phyloP scores from a whole-genome alignment of 257 asterid species.

The Nicotiana benthamiana region DNA sequence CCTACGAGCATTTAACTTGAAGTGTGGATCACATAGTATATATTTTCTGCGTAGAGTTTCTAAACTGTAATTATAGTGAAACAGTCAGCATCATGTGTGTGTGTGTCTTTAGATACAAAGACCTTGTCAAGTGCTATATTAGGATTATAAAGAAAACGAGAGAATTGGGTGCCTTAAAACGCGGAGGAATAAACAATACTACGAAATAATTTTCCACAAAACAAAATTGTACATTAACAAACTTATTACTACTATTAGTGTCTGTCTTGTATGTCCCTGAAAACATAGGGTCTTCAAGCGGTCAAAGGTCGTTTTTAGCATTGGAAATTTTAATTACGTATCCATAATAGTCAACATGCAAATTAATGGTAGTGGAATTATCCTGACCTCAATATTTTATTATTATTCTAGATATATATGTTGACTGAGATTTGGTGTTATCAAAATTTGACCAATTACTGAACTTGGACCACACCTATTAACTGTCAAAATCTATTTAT shows the following conservation, averaged over 20 bases:
- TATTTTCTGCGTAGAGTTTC: background rate
- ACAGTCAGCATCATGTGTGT: conserved; percentile 33
- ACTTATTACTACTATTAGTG: background rate
- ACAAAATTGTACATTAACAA: background rate
- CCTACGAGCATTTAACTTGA: background rate
- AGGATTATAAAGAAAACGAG: background rate
- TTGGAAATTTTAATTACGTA: background rate
- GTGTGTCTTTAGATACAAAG: background rate
- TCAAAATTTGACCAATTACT: background rate
- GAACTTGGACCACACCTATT: background rate
- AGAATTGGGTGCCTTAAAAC: background rate
- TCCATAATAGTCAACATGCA: background rate
- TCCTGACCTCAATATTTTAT: background rate
- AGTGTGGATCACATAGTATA: background rate
- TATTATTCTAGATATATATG: background rate
- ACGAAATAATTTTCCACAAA: background rate
- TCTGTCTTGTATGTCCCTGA: background rate
- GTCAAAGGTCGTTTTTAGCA: background rate
- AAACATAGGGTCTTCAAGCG: background rate
- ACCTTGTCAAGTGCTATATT: background rate
- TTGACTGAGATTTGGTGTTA: background rate
- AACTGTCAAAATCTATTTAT: too few relatives aligned
- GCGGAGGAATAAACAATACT: background rate
- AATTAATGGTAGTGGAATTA: background rate
- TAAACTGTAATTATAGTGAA: conserved; percentile 9